Evolutionary conservation across 78 protist species (phyloP).

Genomic region (Dictyostelium capitatum): DNA sequence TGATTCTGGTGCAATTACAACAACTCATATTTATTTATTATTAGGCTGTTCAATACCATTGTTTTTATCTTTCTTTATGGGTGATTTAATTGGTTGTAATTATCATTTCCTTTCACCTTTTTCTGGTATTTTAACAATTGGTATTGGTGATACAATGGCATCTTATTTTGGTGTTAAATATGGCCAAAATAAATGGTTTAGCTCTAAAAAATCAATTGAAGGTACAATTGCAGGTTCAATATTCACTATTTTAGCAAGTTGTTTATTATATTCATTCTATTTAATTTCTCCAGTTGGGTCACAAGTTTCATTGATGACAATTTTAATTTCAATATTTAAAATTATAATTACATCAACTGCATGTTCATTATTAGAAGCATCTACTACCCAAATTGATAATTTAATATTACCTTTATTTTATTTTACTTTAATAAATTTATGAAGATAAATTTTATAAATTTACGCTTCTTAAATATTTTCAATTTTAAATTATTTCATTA

Average conservation of each 20-base stretch:
- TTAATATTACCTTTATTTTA: constrained; percentile 81
- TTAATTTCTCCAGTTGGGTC: background rate
- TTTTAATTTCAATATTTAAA: background rate
- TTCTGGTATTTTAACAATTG: constrained; percentile 65
- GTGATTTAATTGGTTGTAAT: background rate
- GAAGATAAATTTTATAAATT: background rate
- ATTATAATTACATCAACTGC: constrained; percentile 17
- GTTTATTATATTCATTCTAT: background rate
- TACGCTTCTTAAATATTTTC: too few relatives aligned
- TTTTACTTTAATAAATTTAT: constrained; percentile 49
- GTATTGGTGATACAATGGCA: constrained; percentile 84
- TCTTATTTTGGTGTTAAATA: constrained; percentile 75
- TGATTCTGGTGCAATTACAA: constrained; percentile 82
- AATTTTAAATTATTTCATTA: too few relatives aligned
- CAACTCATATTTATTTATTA: constrained; percentile 87
- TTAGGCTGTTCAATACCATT: constrained; percentile 89
- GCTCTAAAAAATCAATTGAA: constrained; percentile 82
- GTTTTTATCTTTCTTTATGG: background rate
- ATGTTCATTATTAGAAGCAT: constrained; percentile 78
- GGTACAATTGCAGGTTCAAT: constrained; percentile 69
- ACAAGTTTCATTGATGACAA: background rate
- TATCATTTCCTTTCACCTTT: constrained; percentile 31
- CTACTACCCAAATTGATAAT: constrained; percentile 88
- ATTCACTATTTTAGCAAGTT: background rate
- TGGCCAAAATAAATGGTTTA: constrained; percentile 81